Conservation (phyloP, 768 basidiomycete species). For the Mrakia blollopis region DNA sequence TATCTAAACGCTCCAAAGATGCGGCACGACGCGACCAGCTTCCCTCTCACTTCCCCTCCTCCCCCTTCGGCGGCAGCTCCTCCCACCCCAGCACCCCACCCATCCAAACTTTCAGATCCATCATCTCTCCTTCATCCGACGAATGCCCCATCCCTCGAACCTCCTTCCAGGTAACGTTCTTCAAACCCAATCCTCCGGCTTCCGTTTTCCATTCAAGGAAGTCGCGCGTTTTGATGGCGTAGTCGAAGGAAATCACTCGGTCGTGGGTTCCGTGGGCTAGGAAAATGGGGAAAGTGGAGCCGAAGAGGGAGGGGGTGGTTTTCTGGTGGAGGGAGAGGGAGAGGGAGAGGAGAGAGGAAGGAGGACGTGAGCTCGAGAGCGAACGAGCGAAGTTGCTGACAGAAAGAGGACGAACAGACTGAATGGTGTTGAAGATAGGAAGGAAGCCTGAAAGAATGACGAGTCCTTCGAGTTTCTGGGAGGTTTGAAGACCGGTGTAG, state of each 20-base stretch:
- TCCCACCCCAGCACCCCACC: background rate
- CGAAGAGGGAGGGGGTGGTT: background rate
- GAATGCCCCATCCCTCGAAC: slow-evolving; percentile 1
- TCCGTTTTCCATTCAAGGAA: slow-evolving; percentile 8
- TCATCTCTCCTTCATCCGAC: background rate
- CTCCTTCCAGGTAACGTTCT: slow-evolving; percentile 3
- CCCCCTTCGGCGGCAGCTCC: background rate
- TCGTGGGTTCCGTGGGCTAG: slow-evolving; percentile 16
- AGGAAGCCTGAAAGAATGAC: slow-evolving; percentile 1
- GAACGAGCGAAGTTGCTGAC: background rate
- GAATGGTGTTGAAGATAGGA: background rate
- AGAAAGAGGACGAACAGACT: background rate
- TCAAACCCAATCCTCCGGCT: background rate
- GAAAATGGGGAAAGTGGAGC: slow-evolving; percentile 7
- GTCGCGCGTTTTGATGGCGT: background rate
- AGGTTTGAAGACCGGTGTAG: slow-evolving; percentile 1
- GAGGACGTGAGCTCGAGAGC: background rate
- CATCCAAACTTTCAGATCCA: slow-evolving; percentile 2
- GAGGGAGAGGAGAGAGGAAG: background rate
- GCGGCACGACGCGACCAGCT: too few species aligned
- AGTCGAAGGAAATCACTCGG: background rate
- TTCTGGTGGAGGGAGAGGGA: background rate
- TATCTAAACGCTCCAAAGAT: too few species aligned
- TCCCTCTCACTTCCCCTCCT: background rate
- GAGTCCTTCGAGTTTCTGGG: background rate